Evolutionary conservation across 2,329 filamentous ascomycete species (phyloP).

Genomic region (Geosmithia putterillii): DNA sequence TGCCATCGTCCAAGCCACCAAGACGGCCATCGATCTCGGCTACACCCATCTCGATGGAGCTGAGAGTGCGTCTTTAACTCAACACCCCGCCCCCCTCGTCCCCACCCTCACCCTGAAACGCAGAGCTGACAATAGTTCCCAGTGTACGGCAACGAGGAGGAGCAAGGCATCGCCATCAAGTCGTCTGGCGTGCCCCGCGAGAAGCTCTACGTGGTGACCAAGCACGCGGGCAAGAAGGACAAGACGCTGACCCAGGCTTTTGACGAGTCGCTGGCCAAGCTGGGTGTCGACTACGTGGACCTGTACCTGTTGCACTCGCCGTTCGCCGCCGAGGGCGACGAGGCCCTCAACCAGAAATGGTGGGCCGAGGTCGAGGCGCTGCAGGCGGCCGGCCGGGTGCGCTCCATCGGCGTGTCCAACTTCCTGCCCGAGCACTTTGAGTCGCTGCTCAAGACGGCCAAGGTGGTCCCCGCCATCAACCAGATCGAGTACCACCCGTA

Average conservation of each 20-base stretch:
- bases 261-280: constrained; percentile 46
- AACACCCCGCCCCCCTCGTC: background rate
- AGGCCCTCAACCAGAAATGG: constrained; percentile 37
- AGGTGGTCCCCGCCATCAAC: constrained; percentile 55
- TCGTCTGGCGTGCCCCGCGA: constrained; percentile 50
- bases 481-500: constrained; percentile 77
- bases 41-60: constrained; percentile 66
- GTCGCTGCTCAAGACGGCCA: constrained; percentile 43
- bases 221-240: constrained; percentile 29
- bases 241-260: constrained; percentile 38
- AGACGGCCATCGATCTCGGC: constrained; percentile 55
- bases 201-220: constrained; percentile 57
- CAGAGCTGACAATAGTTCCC: background rate
- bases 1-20: constrained; percentile 32
- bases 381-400: constrained; percentile 51
- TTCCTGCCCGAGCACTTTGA: constrained; percentile 48
- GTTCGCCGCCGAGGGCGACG: constrained; percentile 34
- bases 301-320: constrained; percentile 54
- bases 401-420: constrained; percentile 69
- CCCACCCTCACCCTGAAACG: background rate
- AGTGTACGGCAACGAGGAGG: constrained; percentile 54
- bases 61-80: constrained; percentile 36
- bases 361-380: constrained; percentile 55
- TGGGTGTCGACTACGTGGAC: constrained; percentile 61
- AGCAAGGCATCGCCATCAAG: constrained; percentile 62